A percentile compares a stretch with the other conserved stretches of the same genome.
Conservation (phyloP, 345 rosid genomes). For the Populus pruinosa region DNA sequence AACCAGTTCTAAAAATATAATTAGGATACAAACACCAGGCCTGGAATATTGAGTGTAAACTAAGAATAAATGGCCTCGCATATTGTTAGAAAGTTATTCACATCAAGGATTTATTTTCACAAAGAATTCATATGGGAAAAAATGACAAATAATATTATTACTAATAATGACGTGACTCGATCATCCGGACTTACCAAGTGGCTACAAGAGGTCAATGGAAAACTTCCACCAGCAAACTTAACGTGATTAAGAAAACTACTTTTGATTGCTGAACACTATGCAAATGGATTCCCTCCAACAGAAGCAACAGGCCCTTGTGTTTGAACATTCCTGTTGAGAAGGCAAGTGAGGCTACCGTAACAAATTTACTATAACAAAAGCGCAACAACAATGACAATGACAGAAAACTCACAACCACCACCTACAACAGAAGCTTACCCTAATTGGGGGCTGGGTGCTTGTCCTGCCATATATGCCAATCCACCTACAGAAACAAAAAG, state of each 20-base stretch:
- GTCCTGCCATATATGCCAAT: slow-evolving; percentile 58
- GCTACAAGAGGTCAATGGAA: slow-evolving; percentile 1
- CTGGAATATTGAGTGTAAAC: neutral
- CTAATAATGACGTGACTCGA: neutral
- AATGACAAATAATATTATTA: neutral
- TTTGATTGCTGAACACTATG: slow-evolving; percentile 30
- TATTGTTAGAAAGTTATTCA: slow-evolving; percentile 8
- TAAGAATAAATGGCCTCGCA: slow-evolving; percentile 1
- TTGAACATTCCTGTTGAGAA: slow-evolving; percentile 48
- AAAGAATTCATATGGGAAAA: slow-evolving; percentile 12
- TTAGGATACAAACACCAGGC: neutral
- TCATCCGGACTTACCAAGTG: neutral
- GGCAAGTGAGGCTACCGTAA: neutral
- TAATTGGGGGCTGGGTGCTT: slow-evolving; percentile 56
- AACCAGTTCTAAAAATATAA: neutral
- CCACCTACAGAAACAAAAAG: slow-evolving; percentile 55
- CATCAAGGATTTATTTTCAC: slow-evolving; percentile 10
- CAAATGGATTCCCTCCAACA: slow-evolving; percentile 84
- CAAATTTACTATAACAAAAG: neutral
- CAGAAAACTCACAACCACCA: neutral
- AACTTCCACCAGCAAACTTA: slow-evolving; percentile 4
- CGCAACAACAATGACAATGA: neutral
- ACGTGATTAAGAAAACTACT: neutral
- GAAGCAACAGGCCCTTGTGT: slow-evolving; percentile 77
- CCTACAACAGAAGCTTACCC: slow-evolving; percentile 46